Conservation (phyloP, 106 monocot species). For the Dendrobium chrysotoxum region DNA sequence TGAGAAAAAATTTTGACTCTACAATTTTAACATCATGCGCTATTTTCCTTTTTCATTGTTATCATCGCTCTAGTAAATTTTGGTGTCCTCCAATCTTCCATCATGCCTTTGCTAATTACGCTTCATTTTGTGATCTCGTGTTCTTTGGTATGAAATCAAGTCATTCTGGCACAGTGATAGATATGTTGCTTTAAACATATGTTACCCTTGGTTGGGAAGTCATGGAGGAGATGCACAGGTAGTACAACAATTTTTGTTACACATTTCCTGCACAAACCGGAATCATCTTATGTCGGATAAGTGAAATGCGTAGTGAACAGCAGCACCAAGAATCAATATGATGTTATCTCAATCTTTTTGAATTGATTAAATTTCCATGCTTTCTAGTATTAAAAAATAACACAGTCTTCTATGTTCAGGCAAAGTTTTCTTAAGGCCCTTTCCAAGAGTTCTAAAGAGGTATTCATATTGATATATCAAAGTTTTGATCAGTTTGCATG, state of each 20-base stretch:
- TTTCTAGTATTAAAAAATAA: neutral
- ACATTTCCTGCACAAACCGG: no score
- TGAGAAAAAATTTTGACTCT: no score
- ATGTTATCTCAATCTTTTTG: neutral
- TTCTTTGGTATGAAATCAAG: neutral
- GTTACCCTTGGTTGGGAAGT: neutral
- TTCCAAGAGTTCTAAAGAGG: constrained; percentile 65
- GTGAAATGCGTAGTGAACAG: neutral
- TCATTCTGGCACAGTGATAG: neutral
- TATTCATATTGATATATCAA: constrained; percentile 6
- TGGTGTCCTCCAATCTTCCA: neutral
- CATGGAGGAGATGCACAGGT: neutral
- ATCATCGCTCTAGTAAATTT: neutral
- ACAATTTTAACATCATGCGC: no score
- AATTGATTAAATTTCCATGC: neutral
- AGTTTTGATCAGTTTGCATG: neutral
- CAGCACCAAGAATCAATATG: neutral
- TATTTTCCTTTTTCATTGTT: no score
- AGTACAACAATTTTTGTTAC: no score
- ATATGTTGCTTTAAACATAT: neutral
- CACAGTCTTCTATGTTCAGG: constrained; percentile 24
- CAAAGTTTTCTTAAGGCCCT: constrained; percentile 52
- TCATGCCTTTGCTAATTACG: neutral
- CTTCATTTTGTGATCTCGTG: neutral
- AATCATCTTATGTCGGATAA: no score